A percentile compares a stretch with the other conserved stretches of the same genome.
Evolutionary conservation across 495 filamentous ascomycete species (phyloP).

Genomic region (Filosporella fistucella): DNA sequence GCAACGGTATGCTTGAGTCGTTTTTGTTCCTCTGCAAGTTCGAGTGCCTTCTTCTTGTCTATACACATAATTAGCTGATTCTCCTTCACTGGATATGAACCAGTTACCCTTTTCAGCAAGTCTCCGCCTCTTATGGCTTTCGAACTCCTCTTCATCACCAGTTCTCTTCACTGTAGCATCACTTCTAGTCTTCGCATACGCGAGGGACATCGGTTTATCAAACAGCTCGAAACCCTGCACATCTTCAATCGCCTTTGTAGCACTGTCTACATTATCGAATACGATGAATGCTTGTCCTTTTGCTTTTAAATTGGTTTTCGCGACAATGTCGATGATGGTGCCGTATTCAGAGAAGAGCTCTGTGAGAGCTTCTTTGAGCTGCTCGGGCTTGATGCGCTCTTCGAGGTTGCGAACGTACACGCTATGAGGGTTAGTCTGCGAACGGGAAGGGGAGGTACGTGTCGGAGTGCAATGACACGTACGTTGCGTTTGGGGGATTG

Average conservation of each 20-base stretch:
- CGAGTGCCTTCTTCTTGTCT: constrained; percentile 91
- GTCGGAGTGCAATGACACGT: constrained; percentile 65
- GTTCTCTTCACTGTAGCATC: constrained; percentile 78
- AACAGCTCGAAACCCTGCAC: constrained; percentile 93
- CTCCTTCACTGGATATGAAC: constrained; percentile 1
- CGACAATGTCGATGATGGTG: constrained; percentile 83
- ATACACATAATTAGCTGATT: constrained; percentile 9
- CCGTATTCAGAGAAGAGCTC: constrained; percentile 91
- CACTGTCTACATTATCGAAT: constrained; percentile 74
- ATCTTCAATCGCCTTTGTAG: constrained; percentile 77
- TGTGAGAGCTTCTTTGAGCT: constrained; percentile 66
- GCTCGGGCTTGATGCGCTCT: constrained; percentile 81
- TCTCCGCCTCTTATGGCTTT: constrained; percentile 79
- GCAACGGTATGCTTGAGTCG: constrained; percentile 72
- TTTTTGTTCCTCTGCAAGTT: constrained; percentile 77
- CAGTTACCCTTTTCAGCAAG: constrained; percentile 84
- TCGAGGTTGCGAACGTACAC: constrained; percentile 86
- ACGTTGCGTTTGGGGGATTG: constrained; percentile 44
- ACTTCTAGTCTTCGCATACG: constrained; percentile 78
- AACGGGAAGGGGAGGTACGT: constrained; percentile 28
- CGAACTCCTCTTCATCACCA: constrained; percentile 76
- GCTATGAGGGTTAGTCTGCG: constrained; percentile 31
- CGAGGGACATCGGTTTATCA: constrained; percentile 85
- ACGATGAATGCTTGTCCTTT: constrained; percentile 98
- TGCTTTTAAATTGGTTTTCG: constrained; percentile 85